Base-by-base conservation (phyloP, 495 filamentous ascomycete species). In the Neurospora sp. region DNA sequence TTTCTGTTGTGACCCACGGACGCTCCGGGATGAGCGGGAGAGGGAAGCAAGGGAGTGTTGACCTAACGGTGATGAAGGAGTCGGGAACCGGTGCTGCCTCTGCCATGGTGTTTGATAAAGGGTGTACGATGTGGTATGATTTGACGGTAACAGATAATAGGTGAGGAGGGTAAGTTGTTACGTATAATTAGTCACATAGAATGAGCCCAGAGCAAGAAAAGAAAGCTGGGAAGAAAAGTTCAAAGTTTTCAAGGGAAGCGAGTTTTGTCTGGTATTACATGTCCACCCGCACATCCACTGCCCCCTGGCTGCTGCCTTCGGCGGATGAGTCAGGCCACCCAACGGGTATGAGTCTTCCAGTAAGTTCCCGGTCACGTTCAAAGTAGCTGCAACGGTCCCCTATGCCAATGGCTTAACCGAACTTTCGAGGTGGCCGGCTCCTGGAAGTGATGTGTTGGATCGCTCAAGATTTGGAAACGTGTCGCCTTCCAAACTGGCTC, bases 1-100 rank as follows among this genome's bases (percentile, higher is more conserved):
- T 84, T 23, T 82, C 79, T 9, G 86, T 87, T 16, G 42, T 74
- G 35, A 88, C 78, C 0, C 76, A 72, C 11, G 73, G 39, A 31
- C 82, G 78, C 35, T 74, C 75, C 5, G 70, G 9, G 72, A 77
- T 81, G 5, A 75, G 76, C 0, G 79, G 81, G 1, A 82, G 69
- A 0, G 82, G 82, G 14, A 7, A 27, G 39, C 71, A 71, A 18
- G 84, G 84, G n/a, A 82, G 74, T 4, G 73, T 79, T 44, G 82
- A 83, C 76, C 78, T 81, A 20, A 84, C 81, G 44, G 42, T 69
- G 70, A 80, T 48, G 37, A 78, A 78, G 27, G 54, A 66, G 23
- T 66, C 54, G 14, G 23, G 54, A 35, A 66, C 54, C 27, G 54
- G 54, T 35, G 54, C 2, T 66, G 54, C 7, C 27, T 66, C 54